Percentiles rank a stretch among this genome's conserved stretches.
phyloP scores from a whole-genome alignment of 2,329 filamentous ascomycete genomes.

The Drechslerella coelobrocha region DNA sequence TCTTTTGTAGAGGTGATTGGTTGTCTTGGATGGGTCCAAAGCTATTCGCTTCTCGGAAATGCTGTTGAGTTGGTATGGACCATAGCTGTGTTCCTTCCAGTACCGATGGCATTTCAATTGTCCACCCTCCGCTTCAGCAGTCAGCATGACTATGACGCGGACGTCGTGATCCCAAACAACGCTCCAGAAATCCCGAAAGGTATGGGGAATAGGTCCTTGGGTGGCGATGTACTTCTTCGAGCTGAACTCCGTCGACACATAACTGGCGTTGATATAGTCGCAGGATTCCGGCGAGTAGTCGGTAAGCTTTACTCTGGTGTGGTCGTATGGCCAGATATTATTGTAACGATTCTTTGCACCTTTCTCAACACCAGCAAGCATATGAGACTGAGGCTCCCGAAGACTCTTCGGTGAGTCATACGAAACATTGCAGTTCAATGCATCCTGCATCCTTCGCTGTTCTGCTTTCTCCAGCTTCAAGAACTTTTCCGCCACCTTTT shows the following conservation, averaged over 20 bases:
- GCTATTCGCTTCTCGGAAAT: constrained; percentile 84
- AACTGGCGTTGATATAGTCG: constrained; percentile 95
- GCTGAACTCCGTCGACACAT: constrained; percentile 78
- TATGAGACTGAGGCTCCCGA: constrained; percentile 61
- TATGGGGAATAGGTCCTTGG: constrained; percentile 89
- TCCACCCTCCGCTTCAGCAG: constrained; percentile 89
- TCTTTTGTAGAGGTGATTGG: constrained; percentile 53
- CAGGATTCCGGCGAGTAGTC: constrained; percentile 72
- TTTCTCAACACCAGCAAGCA: constrained; percentile 86
- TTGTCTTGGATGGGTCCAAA: constrained; percentile 67
- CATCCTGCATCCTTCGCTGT: constrained; percentile 90
- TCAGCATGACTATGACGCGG: constrained; percentile 93
- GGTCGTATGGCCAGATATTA: constrained; percentile 95
- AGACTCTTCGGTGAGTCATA: constrained; percentile 66
- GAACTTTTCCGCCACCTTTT: constrained; percentile 81
- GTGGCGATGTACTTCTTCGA: constrained; percentile 95
- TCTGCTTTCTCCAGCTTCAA: constrained; percentile 82
- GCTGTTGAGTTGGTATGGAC: constrained; percentile 74
- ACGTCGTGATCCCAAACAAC: constrained; percentile 97
- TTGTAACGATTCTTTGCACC: constrained; percentile 96
- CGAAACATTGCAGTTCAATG: constrained; percentile 68
- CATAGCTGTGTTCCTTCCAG: constrained; percentile 82
- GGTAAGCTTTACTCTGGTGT: constrained; percentile 81
- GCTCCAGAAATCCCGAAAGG: constrained; percentile 97
- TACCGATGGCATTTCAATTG: constrained; percentile 95